A percentile compares a stretch with the other conserved stretches of the same genome.
phyloP scores from a whole-genome alignment of 495 filamentous ascomycete species.

The Evansstolkia leycettana region DNA sequence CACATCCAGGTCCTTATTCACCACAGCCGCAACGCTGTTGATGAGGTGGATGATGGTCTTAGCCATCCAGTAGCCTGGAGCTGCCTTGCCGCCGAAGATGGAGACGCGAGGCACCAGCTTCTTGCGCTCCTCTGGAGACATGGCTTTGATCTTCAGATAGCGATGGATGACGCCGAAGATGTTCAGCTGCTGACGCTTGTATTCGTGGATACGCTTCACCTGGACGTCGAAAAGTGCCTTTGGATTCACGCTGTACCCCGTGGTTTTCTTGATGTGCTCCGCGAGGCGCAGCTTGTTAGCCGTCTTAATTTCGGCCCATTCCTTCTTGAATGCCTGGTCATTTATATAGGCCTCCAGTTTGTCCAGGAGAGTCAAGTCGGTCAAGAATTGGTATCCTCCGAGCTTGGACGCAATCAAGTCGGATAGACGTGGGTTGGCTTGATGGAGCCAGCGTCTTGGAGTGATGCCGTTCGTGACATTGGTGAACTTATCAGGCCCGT shows the following conservation, averaged over 20 bases:
- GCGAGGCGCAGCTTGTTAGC: constrained; percentile 73
- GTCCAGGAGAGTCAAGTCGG: constrained; percentile 73
- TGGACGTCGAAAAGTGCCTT: constrained; percentile 88
- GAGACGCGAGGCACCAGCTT: constrained; percentile 85
- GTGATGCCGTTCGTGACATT: constrained; percentile 99
- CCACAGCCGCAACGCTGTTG: constrained; percentile 80
- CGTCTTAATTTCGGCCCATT: constrained; percentile 84
- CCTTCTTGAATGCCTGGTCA: constrained; percentile 78
- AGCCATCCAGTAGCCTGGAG: constrained; percentile 99
- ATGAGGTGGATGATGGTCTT: constrained; percentile 97
- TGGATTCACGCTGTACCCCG: constrained; percentile 72
- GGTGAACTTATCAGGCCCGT: constrained; percentile 91
- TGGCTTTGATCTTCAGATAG: constrained; percentile 76
- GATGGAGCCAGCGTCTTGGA: constrained; percentile 89
- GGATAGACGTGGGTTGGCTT: constrained; percentile 88
- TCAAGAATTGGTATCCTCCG: constrained; percentile 72
- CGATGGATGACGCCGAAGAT: constrained; percentile 97
- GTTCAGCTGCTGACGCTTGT: constrained; percentile 98
- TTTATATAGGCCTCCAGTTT: constrained; percentile 69
- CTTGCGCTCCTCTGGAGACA: constrained; percentile 75
- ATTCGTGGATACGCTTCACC: constrained; percentile 98
- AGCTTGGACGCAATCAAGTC: constrained; percentile 85
- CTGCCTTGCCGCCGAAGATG: constrained; percentile 96
- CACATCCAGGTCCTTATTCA: constrained; percentile 85
- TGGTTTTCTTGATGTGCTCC: constrained; percentile 73